Base-by-base conservation (phyloP, 257 asterid species). In the Mentha longifolia region DNA sequence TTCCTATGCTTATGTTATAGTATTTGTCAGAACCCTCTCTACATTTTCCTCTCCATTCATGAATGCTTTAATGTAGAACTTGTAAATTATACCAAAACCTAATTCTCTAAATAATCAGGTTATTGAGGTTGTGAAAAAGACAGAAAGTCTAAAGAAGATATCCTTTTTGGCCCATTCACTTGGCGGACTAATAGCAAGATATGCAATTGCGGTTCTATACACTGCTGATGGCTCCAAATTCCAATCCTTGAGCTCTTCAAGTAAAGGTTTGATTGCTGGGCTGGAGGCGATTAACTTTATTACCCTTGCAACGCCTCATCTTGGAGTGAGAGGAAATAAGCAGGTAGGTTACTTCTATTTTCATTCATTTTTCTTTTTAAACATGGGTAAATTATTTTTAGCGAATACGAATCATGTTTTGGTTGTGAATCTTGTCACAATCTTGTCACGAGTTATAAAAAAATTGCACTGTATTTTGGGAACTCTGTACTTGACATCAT, bases 101-200 rank as follows among this genome's bases (percentile, higher is more conserved):
- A 28, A 71, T 45, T 54, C 43, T 52, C 54, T 68, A 46, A n/a
- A 64, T 61, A 43, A 50, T 62, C 86, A 92, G 98, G 95, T 94
- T 72, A 76, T 68, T 78, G 80, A 85, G 75, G 86, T 94, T 63
- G 90, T 91, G 76, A 87, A 79, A 77, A 86, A 76, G 66, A 75
- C 83, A 28, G 84, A 79, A 61, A 73, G 86, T 74, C 85, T 91
- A 19, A 91, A 79, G 76, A 94, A 78, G 89, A 92, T 94, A 63
- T 94, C 99, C 37, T 94, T 94, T 80, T 63, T 94, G 76, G 90
- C 97, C 60, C 99, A 94, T 94, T 94, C 99, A 16, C 99, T 94
- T 56, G 98, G 99, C 75, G 99, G 98, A 52, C 73, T 91, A 79
- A 83, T 94, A 59, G 89, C 98, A 68, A 89, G 99, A 91, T 89